Conservation (phyloP, 805 yeast species). For the Tetrapisispora namnaoensis region DNA sequence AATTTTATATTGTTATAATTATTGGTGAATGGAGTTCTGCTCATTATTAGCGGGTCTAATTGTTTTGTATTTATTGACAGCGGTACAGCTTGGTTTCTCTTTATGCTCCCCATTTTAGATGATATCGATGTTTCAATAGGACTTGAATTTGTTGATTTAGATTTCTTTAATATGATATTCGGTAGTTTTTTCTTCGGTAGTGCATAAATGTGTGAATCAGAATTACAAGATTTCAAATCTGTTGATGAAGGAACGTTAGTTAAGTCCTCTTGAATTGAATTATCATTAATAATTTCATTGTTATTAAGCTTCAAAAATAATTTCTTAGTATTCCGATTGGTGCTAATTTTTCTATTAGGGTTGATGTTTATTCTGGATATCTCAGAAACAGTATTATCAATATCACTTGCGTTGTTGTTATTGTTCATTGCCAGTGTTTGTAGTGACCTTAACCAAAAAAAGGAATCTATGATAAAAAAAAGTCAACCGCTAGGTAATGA, state of each 20-base stretch:
- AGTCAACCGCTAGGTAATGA: no score
- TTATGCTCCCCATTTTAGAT: not conserved
- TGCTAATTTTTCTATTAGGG: slow-evolving; percentile 5
- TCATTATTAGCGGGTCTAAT: not conserved
- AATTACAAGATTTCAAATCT: slow-evolving; percentile 4
- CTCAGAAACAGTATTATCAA: not conserved
- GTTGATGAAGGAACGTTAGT: not conserved
- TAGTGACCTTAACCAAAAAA: no score
- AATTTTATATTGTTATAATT: not conserved
- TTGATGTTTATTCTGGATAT: not conserved
- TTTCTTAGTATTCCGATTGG: slow-evolving; percentile 24
- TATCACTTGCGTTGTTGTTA: not conserved
- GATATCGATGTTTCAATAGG: not conserved
- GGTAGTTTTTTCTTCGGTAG: not conserved
- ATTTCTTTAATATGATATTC: not conserved
- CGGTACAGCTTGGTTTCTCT: slow-evolving; percentile 15
- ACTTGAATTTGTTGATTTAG: not conserved
- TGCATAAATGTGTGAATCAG: slow-evolving; percentile 21
- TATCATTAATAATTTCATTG: not conserved
- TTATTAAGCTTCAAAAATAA: slow-evolving; percentile 14
- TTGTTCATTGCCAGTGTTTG: not conserved
- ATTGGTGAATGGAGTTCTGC: not conserved
- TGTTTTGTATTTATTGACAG: slow-evolving; percentile 17
- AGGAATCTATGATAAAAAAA: no score
- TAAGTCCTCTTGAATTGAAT: not conserved